Base-by-base conservation (phyloP, 2,329 filamentous ascomycete species). In the Trichophaea hybrida region DNA sequence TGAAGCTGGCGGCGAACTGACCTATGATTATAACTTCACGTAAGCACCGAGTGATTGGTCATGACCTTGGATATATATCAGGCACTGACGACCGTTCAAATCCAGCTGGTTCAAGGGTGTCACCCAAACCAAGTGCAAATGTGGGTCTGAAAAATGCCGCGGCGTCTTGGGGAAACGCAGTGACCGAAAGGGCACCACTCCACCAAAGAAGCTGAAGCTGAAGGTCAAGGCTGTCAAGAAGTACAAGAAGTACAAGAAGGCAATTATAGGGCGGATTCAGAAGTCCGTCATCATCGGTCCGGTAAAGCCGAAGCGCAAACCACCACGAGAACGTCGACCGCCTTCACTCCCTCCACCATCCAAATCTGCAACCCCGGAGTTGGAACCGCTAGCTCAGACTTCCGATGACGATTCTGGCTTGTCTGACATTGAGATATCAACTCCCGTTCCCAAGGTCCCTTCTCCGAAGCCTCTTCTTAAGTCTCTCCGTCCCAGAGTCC, bases 1-100 rank as follows among this genome's bases (percentile, higher is more conserved):
- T 70, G 86, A 86, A 82, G 95, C 90, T 8, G 93, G 93, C 31
- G 89, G 97, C 64, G 93, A 98, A 73, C 76, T 98, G 62, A 97
- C 90, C 0, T 98, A 98, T 71, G 93, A 98, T 76, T 85, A 85
- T 71, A 85, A 85, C 66, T 86, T 86, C 65, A 80, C 84, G 78
- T 81, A 70, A 71, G 77, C 72, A 17, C 40, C 31, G 13, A 32
- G 34, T 53, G 32, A 53, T 34, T 4, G 31, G 54, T 37, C 5
- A 15, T 33, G 34, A 12, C 10, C 13, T 49, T 31, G 55, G 40
- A 49, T 24, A 24, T 24, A 17, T 32, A 13, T 53, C 13, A 43
- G 37, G 46, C 56, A 48, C 64, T 69, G 33, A 66, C 49, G 58
- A 54, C 8, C 43, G 53, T 33, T 32, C 24, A 24, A 24, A 24